A percentile compares a stretch with the other conserved stretches of the same genome.
Evolutionary conservation across 495 filamentous ascomycete species (phyloP).

Genomic region (Extremus antarcticus): DNA sequence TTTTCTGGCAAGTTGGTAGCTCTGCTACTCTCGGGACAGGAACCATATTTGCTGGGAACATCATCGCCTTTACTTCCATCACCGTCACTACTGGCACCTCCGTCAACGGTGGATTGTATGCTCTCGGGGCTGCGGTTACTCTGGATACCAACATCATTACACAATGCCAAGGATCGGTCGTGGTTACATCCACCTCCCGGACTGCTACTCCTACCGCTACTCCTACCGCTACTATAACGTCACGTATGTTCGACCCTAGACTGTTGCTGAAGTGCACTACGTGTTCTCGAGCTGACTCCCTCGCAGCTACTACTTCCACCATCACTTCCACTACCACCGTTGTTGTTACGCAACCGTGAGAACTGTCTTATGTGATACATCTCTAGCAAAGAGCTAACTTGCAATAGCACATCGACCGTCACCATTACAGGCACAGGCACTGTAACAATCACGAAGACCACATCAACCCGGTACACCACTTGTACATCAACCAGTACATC

Average conservation of each 20-base stretch:
- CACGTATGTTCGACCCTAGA: neutral
- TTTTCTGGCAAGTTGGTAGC: slow-evolving; percentile 15
- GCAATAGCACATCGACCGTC: neutral
- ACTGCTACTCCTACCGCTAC: no score
- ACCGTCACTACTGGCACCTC: slow-evolving; percentile 5
- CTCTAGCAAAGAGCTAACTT: neutral
- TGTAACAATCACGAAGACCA: neutral
- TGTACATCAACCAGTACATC: neutral
- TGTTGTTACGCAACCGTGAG: neutral
- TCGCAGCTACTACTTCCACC: neutral
- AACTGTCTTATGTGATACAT: neutral
- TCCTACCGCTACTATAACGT: no score
- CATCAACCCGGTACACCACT: neutral
- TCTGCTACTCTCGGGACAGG: slow-evolving; percentile 9
- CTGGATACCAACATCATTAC: slow-evolving; percentile 3
- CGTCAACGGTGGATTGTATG: slow-evolving; percentile 4
- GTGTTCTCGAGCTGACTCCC: neutral
- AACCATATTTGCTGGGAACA: slow-evolving; percentile 7
- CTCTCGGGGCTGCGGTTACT: slow-evolving; percentile 8
- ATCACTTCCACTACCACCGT: neutral
- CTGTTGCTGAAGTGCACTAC: neutral
- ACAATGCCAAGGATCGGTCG: neutral
- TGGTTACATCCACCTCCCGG: neutral
- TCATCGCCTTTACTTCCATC: slow-evolving; percentile 9
- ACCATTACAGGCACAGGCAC: neutral